phyloP scores from a whole-genome alignment of 257 asterid species.

The Parsonsia alboflavescens region DNA sequence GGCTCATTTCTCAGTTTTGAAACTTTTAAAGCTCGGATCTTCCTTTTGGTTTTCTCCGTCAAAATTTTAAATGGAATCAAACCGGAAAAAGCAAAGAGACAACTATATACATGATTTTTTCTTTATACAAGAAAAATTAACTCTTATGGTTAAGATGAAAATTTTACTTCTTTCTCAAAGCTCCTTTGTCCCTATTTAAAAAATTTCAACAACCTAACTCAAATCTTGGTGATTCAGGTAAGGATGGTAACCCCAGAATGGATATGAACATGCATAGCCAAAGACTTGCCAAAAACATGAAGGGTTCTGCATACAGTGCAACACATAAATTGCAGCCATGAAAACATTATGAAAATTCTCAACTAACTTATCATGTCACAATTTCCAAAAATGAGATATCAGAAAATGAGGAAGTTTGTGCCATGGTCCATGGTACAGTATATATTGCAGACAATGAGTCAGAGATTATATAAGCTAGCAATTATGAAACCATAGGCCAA shows the following conservation, averaged over 20 bases:
- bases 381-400: too few relatives aligned
- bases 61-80: too few relatives aligned
- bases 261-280: neutral
- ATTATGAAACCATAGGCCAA: neutral
- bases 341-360: neutral
- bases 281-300: neutral
- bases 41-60: too few relatives aligned
- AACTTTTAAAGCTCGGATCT: too few relatives aligned
- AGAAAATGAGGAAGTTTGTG: too few relatives aligned
- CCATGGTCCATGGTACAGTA: neutral
- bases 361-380: neutral
- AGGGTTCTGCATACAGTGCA: neutral
- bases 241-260: neutral
- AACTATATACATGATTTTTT: too few relatives aligned
- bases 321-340: neutral
- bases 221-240: neutral
- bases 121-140: neutral
- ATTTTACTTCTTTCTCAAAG: neutral
- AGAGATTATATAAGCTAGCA: neutral
- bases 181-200: neutral
- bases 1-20: too few relatives aligned
- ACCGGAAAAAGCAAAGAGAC: too few relatives aligned
- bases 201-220: neutral
- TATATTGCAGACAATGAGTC: neutral
- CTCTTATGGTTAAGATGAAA: neutral